A percentile compares a stretch with the other conserved stretches of the same genome.
These are phyloP conservation scores for Salix suchowensis DNA, from an alignment of 345 rosid genomes.

Conservation along the genomic window DNA sequence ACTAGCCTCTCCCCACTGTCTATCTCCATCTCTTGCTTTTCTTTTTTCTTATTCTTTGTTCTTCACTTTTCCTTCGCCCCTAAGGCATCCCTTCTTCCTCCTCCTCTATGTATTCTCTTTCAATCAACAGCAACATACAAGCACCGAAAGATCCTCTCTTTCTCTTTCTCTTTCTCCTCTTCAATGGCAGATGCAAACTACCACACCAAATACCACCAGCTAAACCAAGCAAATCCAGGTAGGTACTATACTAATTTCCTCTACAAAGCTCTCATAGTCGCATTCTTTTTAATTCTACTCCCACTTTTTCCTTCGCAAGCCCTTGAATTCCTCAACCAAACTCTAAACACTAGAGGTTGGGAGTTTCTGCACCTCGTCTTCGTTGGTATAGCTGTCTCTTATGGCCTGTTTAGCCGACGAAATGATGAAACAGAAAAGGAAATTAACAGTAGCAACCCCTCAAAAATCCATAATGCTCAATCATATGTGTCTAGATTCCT, in stretches of 20 bases:
- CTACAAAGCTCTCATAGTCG: slow-evolving; percentile 54
- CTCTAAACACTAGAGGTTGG: slow-evolving; percentile 56
- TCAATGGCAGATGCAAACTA: slow-evolving; percentile 61
- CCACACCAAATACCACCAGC: slow-evolving; percentile 29
- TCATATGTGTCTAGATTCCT: slow-evolving; percentile 67
- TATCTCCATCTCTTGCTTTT: slow-evolving; percentile 3
- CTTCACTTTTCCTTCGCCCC: slow-evolving; percentile 31
- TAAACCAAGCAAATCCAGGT: slow-evolving; percentile 39
- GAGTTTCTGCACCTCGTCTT: slow-evolving; percentile 89
- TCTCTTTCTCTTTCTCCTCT: slow-evolving; percentile 9
- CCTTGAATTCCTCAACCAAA: slow-evolving; percentile 78
- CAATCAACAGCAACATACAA: slow-evolving; percentile 14
- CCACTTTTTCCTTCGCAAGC: slow-evolving; percentile 77
- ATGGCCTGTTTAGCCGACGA: slow-evolving; percentile 78
- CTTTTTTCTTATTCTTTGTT: background rate
- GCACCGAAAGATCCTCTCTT: background rate
- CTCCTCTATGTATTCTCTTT: slow-evolving; percentile 20
- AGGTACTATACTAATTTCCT: slow-evolving; percentile 55
- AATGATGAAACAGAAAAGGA: slow-evolving; percentile 49
- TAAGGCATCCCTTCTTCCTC: slow-evolving; percentile 40
- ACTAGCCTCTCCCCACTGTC: slow-evolving; percentile 16
- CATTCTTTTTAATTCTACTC: slow-evolving; percentile 27
- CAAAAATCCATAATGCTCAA: slow-evolving; percentile 54
- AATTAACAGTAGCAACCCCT: slow-evolving; percentile 12
- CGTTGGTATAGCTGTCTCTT: slow-evolving; percentile 97